phyloP scores from a whole-genome alignment of 805 yeast species.

The Myxozyma mucilagina region DNA sequence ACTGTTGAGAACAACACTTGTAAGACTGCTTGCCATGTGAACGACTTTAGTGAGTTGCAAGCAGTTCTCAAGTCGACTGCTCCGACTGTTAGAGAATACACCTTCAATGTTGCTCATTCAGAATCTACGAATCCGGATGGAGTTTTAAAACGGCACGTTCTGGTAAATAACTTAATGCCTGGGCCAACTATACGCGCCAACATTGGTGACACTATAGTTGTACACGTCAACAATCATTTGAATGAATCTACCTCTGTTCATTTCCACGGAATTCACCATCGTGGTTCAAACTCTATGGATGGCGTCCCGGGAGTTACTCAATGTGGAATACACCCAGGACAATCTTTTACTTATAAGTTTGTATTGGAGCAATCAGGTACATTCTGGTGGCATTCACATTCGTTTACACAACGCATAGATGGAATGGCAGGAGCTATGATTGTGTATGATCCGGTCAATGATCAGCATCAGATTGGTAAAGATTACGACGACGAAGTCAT shows the following conservation, averaged over 20 bases:
- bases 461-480: constrained; percentile 7
- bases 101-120: constrained; percentile 1
- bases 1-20: no score
- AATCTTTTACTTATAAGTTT: constrained; percentile 47
- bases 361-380: constrained; percentile 50
- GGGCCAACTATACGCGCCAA: constrained; percentile 50
- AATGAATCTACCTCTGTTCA: constrained; percentile 48
- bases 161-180: constrained; percentile 51
- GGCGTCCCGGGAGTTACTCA: constrained; percentile 56
- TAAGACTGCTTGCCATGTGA: constrained; percentile 9
- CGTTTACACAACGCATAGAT: constrained; percentile 61
- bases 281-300: constrained; percentile 51
- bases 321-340: constrained; percentile 51
- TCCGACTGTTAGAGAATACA: not conserved
- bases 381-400: constrained; percentile 59
- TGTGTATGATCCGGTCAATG: constrained; percentile 65
- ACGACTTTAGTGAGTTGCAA: not conserved
- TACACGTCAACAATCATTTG: constrained; percentile 45
- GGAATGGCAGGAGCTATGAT: constrained; percentile 74
- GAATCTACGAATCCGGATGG: constrained; percentile 40
- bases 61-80: not conserved
- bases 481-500: constrained; percentile 21
- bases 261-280: constrained; percentile 55
- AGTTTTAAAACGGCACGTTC: constrained; percentile 39
- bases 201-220: constrained; percentile 43